Conservation (phyloP, 345 rosid species). For the Ceriops decandra region DNA sequence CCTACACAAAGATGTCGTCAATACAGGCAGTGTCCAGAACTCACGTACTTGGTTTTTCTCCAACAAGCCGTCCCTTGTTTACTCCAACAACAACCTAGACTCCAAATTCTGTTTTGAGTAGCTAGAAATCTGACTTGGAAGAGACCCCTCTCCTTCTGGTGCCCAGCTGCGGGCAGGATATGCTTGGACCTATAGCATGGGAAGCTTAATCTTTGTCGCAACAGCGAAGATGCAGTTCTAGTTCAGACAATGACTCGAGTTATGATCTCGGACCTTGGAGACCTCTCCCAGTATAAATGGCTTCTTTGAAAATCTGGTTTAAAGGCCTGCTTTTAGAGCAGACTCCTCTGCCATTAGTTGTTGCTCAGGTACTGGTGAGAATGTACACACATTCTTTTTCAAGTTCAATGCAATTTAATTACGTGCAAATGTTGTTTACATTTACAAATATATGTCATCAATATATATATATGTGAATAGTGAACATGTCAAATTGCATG, state of each 20-base stretch:
- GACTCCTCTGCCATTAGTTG: slow-evolving; percentile 45
- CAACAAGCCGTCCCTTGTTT: slow-evolving; percentile 26
- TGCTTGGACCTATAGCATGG: slow-evolving; percentile 37
- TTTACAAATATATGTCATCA: no score
- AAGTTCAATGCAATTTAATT: background rate
- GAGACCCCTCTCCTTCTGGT: slow-evolving; percentile 53
- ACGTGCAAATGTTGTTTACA: no score
- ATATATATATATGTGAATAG: no score
- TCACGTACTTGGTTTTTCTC: slow-evolving; percentile 59
- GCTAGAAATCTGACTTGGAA: slow-evolving; percentile 51
- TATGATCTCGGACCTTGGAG: slow-evolving; percentile 53
- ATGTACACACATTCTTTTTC: background rate
- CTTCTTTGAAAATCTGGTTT: slow-evolving; percentile 47
- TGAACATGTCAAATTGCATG: no score
- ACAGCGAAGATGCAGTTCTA: slow-evolving; percentile 46
- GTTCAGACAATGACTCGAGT: slow-evolving; percentile 40
- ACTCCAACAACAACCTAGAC: slow-evolving; percentile 16
- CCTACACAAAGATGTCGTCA: no score
- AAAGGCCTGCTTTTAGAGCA: slow-evolving; percentile 39
- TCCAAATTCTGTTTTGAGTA: slow-evolving; percentile 31
- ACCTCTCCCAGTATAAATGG: slow-evolving; percentile 48
- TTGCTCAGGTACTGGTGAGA: slow-evolving; percentile 35
- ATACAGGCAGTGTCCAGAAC: slow-evolving; percentile 6
- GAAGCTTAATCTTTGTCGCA: slow-evolving; percentile 56
- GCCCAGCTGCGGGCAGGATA: slow-evolving; percentile 60